Conservation (phyloP, 2,329 filamentous ascomycete species). For the Venturia nashicola region DNA sequence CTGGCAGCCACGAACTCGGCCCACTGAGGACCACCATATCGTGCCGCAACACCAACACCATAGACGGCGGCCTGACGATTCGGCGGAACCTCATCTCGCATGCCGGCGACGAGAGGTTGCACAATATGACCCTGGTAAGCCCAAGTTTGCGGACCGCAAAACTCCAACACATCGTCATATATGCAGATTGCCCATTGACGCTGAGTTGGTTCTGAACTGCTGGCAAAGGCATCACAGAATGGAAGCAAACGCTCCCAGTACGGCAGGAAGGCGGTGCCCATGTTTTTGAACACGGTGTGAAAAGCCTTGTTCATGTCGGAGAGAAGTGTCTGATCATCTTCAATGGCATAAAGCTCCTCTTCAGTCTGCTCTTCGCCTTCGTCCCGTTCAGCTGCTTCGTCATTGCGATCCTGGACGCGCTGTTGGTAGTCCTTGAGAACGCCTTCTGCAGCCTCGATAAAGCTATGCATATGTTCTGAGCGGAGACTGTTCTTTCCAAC, state of each 20-base stretch:
- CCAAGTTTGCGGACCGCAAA: conserved; percentile 81
- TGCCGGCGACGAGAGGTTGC: conserved; percentile 73
- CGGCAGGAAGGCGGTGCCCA: conserved; percentile 70
- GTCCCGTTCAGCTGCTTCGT: conserved; percentile 72
- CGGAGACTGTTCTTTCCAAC: conserved; percentile 75
- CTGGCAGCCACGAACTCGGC: conserved; percentile 73
- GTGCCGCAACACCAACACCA: conserved; percentile 87
- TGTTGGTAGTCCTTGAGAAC: conserved; percentile 88
- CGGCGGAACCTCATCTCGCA: conserved; percentile 73
- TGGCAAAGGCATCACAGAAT: conserved; percentile 78
- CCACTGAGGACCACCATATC: conserved; percentile 81
- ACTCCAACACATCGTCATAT: conserved; percentile 95
- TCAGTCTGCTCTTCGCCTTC: conserved; percentile 86
- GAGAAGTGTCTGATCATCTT: conserved; percentile 91
- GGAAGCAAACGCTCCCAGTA: conserved; percentile 76
- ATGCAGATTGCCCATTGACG: conserved; percentile 99
- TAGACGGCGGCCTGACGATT: conserved; percentile 95
- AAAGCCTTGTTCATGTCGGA: conserved; percentile 99
- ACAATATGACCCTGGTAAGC: conserved; percentile 79
- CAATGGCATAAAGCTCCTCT: conserved; percentile 78
- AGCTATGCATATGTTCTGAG: conserved; percentile 66
- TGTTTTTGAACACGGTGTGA: conserved; percentile 97
- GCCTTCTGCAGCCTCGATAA: conserved; percentile 75
- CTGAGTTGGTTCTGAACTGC: conserved; percentile 73
- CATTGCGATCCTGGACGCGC: conserved; percentile 69